Evolutionary conservation across 768 basidiomycete genomes (phyloP).

Genomic region (Hydnum rufescens): DNA sequence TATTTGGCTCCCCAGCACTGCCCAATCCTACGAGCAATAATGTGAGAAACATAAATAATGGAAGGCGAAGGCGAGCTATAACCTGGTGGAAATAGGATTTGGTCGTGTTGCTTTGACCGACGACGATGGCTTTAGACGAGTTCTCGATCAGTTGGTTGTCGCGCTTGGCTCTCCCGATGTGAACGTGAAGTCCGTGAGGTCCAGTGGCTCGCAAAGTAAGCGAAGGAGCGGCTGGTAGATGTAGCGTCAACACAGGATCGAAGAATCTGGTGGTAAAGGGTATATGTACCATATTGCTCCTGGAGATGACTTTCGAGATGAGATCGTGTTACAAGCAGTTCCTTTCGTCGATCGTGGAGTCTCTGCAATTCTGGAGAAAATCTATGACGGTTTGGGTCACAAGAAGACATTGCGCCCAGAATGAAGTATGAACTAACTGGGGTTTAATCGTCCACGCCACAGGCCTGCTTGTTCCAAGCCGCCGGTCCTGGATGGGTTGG

Average conservation of each 20-base stretch:
- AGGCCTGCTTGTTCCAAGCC: too few species aligned
- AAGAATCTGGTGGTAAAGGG: neutral
- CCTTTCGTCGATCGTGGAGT: constrained; percentile 30
- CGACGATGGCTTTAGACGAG: constrained; percentile 26
- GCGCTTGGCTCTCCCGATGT: constrained; percentile 42
- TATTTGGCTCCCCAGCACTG: constrained; percentile 48
- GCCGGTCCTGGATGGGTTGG: too few species aligned
- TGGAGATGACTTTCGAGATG: constrained; percentile 37
- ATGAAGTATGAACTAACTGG: constrained; percentile 33
- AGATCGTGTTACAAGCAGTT: constrained; percentile 28
- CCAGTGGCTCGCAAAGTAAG: constrained; percentile 50
- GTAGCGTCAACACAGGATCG: neutral
- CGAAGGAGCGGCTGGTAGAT: constrained; percentile 39
- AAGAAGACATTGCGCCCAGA: constrained; percentile 1
- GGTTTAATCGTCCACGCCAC: constrained; percentile 38
- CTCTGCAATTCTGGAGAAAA: constrained; percentile 35
- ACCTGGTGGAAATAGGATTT: constrained; percentile 51
- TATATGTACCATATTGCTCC: constrained; percentile 28
- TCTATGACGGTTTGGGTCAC: constrained; percentile 17
- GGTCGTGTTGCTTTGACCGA: constrained; percentile 46
- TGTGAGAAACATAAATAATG: neutral
- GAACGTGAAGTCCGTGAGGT: constrained; percentile 55
- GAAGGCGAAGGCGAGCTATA: constrained; percentile 5
- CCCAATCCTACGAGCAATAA: constrained; percentile 37
- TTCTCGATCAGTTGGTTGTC: constrained; percentile 30